A percentile compares a stretch with the other conserved stretches of the same genome.
Conservation (phyloP, 179 eudicot genomes). For the Heliamphora pulchella region DNA sequence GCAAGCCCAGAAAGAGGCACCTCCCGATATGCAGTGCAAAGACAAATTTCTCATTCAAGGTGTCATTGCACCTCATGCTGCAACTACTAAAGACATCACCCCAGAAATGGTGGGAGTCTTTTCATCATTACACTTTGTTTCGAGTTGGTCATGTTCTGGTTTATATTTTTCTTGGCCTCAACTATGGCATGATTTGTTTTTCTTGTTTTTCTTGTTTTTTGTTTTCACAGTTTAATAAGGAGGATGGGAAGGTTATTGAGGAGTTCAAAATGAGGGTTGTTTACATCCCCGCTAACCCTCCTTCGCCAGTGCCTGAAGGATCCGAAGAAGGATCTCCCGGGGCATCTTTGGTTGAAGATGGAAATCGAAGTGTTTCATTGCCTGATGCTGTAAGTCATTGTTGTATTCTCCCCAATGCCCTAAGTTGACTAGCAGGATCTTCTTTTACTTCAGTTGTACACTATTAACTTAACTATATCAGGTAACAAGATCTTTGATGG, state of each 20-base stretch:
- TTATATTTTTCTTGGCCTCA: no score
- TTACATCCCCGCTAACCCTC: conserved; percentile 74
- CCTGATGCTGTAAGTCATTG: conserved; percentile 49
- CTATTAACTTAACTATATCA: conserved; percentile 20
- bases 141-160: no score
- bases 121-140: no score
- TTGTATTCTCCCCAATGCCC: no score
- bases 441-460: no score
- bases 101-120: conserved; percentile 51
- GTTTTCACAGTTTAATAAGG: conserved; percentile 63
- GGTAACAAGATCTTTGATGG: conserved; percentile 50
- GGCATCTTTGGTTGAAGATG: conserved; percentile 42
- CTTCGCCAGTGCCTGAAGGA: conserved; percentile 92
- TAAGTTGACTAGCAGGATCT: no score
- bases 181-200: no score
- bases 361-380: conserved; percentile 36
- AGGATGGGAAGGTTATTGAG: conserved; percentile 53
- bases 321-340: conserved; percentile 73
- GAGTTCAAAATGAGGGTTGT: conserved; percentile 72
- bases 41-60: conserved; percentile 89
- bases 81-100: conserved; percentile 51
- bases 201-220: no score
- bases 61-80: conserved; percentile 49
- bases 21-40: conserved; percentile 81
- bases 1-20: conserved; percentile 88